Evolutionary conservation across 2,329 filamentous ascomycete genomes (phyloP), one percentile per base, ranked within the genome.

Genomic region (Sporothrix luriei): DNA sequence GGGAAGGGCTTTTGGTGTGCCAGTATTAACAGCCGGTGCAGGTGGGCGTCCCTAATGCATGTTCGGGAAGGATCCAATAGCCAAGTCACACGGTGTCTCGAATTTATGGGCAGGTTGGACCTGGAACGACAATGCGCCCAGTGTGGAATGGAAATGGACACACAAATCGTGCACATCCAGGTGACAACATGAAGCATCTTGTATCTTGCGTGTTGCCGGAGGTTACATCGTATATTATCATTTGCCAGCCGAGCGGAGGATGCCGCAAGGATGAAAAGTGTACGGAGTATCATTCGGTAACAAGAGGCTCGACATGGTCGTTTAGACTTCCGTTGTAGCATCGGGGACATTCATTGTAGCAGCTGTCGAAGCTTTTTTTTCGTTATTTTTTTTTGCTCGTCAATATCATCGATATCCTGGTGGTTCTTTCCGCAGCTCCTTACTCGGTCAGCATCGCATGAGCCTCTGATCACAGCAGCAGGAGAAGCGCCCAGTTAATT

Each of bases 91-190:
- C 62, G 62, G 62, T 24, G 26, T 26, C 46, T 65, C 19, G 46
- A 46, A 33, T 54, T 62, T 70, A 57, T 67, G 54, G 68, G 64
- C 68, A 24, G 64, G 54, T 67, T 43, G 43, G 48, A 51, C 21
- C 68, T 70, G 55, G 68, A 70, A 51, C 68, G 54, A 67, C 48
- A 62, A 66, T 61, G 68, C 33, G 48, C 62, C 48, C 33, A 14
- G 55, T 33, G 64, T 66, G 64, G 64, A 43, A 66, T 66, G 64
- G 64, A 54, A 26, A 49, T 49, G 49, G 48, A 46, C 46, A 14
- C 21, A 13, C 57, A 29, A n/a, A 19, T 62, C 38, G 6, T 11
- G 38, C 57, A 19, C 51, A 19, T 62, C 38, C 21, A 24, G 38
- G n/a, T 24, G 57, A 4, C 14, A 26, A 40, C 13, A 24, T 38